Percentiles rank a stretch among this genome's conserved stretches.
These are phyloP conservation scores for Acanthamoeba lenticulata DNA, from an alignment of 208 protist species.

Conservation along the genomic window DNA sequence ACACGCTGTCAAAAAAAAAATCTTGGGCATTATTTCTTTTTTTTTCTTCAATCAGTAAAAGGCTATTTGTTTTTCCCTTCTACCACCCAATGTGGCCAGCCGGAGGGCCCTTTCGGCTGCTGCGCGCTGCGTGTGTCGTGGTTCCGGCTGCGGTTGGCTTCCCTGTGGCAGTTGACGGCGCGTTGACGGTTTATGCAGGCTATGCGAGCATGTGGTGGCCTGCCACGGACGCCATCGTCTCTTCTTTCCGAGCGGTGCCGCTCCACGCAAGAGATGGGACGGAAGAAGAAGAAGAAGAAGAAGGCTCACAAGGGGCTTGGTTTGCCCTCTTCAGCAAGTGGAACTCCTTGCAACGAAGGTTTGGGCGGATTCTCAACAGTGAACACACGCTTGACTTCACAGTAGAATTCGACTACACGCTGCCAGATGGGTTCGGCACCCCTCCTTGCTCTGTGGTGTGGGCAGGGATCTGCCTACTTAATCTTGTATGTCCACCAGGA, in stretches of 20 bases:
- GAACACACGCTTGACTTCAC: slow-evolving; percentile 32
- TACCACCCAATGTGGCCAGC: no score
- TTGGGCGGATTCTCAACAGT: neutral
- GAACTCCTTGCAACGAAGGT: neutral
- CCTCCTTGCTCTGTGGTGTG: neutral
- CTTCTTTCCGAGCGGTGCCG: neutral
- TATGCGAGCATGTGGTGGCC: neutral
- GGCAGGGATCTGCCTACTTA: no score
- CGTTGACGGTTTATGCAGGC: neutral
- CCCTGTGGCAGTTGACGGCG: neutral
- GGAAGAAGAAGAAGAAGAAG: neutral
- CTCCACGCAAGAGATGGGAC: neutral
- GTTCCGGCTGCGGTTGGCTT: neutral
- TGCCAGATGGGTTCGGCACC: neutral
- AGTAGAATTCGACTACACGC: slow-evolving; percentile 18
- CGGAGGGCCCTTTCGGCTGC: neutral
- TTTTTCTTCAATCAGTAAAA: no score
- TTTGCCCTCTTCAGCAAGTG: no score
- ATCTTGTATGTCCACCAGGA: neutral
- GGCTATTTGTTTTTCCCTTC: no score
- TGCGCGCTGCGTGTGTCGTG: neutral
- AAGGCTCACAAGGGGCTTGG: neutral
- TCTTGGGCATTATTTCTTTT: no score
- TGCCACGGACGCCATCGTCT: neutral
- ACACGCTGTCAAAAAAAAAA: no score